Percentiles rank a stretch among this genome's conserved stretches.
These are phyloP conservation scores for Geranomyces michiganensis DNA, from an alignment of 192 early-diverging fungal genomes.

Conservation along the genomic window DNA sequence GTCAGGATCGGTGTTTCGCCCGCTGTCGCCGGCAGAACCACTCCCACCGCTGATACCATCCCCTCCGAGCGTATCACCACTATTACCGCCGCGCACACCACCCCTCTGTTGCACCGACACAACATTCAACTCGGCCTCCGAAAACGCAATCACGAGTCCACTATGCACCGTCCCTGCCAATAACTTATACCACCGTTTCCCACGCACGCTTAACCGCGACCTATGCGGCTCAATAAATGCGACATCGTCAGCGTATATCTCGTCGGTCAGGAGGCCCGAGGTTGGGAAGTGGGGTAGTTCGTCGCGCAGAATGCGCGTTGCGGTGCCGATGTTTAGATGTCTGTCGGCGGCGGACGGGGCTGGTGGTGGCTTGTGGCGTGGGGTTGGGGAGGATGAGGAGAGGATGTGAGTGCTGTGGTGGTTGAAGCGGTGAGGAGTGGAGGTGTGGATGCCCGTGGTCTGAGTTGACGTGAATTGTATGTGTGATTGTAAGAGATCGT, in stretches of 20 bases:
- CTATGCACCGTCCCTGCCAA: constrained; percentile 4
- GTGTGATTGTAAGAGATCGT: too few species aligned
- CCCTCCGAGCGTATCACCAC: not conserved
- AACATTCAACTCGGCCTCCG: constrained; percentile 16
- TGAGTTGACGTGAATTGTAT: too few species aligned
- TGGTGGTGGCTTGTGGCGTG: not conserved
- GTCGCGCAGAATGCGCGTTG: constrained; percentile 29
- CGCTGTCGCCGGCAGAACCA: constrained; percentile 1
- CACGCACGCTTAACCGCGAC: constrained; percentile 4
- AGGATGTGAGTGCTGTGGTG: too few species aligned
- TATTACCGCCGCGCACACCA: not conserved
- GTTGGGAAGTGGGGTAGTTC: constrained; percentile 27
- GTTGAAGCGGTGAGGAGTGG: too few species aligned
- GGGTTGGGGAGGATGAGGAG: not conserved
- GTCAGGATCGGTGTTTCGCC: not conserved
- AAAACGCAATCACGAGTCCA: constrained; percentile 11
- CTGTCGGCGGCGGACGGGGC: constrained; percentile 1
- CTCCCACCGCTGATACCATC: not conserved
- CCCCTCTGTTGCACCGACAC: constrained; percentile 17
- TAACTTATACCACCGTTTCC: constrained; percentile 16
- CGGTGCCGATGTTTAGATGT: constrained; percentile 33
- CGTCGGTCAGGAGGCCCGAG: constrained; percentile 7
- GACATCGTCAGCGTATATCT: constrained; percentile 28
- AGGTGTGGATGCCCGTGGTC: too few species aligned
- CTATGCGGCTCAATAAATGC: constrained; percentile 31